Conservation (phyloP, 2,329 filamentous ascomycete genomes). For the Elsinoe arachidis region DNA sequence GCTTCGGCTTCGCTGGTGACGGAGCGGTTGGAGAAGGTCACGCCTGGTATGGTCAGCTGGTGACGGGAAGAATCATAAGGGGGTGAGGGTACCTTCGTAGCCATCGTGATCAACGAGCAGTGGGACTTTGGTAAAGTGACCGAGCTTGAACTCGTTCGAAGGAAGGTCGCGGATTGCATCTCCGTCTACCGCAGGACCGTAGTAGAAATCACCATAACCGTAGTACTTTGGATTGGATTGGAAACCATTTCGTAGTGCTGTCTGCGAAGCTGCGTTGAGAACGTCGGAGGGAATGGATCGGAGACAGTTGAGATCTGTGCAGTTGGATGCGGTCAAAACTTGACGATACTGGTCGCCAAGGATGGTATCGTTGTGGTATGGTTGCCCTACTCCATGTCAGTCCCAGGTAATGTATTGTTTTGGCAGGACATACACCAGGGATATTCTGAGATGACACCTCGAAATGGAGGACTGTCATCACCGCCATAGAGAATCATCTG, state of each 20-base stretch:
- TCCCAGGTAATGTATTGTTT: too few relatives aligned
- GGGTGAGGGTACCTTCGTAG: conserved; percentile 18
- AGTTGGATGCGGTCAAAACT: conserved; percentile 24
- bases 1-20: conserved; percentile 23
- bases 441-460: conserved; percentile 32
- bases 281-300: conserved; percentile 16
- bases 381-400: conserved; percentile 18
- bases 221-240: conserved; percentile 17
- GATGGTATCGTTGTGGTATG: conserved; percentile 23
- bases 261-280: conserved; percentile 20
- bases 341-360: conserved; percentile 26
- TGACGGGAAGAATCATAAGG: conserved; percentile 22
- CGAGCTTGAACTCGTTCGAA: conserved; percentile 25
- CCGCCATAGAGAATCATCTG: conserved; percentile 34
- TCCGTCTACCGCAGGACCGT: conserved; percentile 34
- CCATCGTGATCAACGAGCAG: conserved; percentile 29
- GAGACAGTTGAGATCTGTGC: conserved; percentile 25
- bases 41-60: conserved; percentile 16
- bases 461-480: conserved; percentile 31
- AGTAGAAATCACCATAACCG: conserved; percentile 35
- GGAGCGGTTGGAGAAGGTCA: conserved; percentile 27
- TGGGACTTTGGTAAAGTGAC: conserved; percentile 30
- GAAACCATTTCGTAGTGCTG: conserved; percentile 19
- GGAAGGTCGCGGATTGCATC: conserved; percentile 31
- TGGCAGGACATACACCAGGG: conserved; percentile 15